These are phyloP conservation scores for Myxozyma melibiosi DNA, from an alignment of 805 yeast genomes.

Conservation along the genomic window DNA sequence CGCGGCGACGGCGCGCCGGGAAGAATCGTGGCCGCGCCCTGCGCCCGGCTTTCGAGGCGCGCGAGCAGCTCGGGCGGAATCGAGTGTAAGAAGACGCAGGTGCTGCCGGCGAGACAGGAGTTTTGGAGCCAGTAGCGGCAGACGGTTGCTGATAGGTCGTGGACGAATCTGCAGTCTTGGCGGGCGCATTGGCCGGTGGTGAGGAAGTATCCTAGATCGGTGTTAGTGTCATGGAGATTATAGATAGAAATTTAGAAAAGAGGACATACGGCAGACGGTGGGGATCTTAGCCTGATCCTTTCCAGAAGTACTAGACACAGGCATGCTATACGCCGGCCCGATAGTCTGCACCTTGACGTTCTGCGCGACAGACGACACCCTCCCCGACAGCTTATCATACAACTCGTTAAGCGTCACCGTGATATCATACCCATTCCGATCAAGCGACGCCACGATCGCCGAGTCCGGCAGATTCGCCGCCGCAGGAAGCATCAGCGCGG, in stretches of 20 bases:
- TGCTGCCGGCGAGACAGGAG: constrained; percentile 48
- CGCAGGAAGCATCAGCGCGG: constrained; percentile 14
- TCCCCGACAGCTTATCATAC: constrained; percentile 12
- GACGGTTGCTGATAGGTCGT: constrained; percentile 47
- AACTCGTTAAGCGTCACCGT: constrained; percentile 21
- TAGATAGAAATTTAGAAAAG: background rate
- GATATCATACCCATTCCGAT: constrained; percentile 27
- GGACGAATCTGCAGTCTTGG: constrained; percentile 51
- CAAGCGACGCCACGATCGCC: constrained; percentile 12
- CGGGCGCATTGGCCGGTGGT: constrained; percentile 49
- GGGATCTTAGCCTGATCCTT: constrained; percentile 28
- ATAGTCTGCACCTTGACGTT: constrained; percentile 26
- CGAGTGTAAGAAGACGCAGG: constrained; percentile 48
- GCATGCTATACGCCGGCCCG: constrained; percentile 27
- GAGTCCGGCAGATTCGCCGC: constrained; percentile 15
- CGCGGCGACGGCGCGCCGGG: constrained; percentile 8
- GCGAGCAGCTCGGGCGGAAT: constrained; percentile 40
- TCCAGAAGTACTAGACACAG: background rate
- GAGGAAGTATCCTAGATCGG: constrained; percentile 42
- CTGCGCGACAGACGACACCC: background rate
- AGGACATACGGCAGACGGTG: constrained; percentile 28
- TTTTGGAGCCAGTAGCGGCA: constrained; percentile 54
- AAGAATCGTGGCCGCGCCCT: constrained; percentile 19
- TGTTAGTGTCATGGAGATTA: background rate
- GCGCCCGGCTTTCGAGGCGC: constrained; percentile 12